Conservation (phyloP, 1,284 basidiomycete genomes). For the Phlebopus sp. region DNA sequence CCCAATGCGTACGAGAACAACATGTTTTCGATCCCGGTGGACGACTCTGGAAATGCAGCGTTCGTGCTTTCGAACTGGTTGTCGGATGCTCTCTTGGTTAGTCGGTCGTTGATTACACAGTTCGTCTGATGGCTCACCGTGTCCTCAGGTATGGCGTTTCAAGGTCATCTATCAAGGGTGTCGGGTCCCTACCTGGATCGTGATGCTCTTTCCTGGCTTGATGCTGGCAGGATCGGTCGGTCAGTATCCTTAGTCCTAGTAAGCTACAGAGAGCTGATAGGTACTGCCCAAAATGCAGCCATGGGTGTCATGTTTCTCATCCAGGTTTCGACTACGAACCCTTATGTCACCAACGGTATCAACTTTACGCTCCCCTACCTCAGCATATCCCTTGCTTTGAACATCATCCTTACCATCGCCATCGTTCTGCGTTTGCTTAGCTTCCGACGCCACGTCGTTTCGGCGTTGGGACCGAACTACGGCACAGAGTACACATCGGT, state of each 20-base stretch:
- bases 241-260: conserved; percentile 1
- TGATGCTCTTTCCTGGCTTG: conserved; percentile 19
- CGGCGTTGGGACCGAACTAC: conserved; percentile 12
- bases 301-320: not conserved
- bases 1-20: conserved; percentile 15
- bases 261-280: not conserved
- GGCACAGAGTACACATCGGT: conserved; percentile 21
- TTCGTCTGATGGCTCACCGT: not conserved
- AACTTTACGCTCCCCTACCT: conserved; percentile 22
- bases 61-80: conserved; percentile 24
- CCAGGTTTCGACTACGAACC: not conserved
- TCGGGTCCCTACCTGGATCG: conserved; percentile 10
- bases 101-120: not conserved
- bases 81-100: conserved; percentile 28
- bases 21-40: conserved; percentile 17
- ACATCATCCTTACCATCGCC: conserved; percentile 23
- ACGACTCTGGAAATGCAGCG: conserved; percentile 8
- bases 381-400: conserved; percentile 18
- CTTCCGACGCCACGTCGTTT: conserved; percentile 4
- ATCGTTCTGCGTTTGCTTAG: conserved; percentile 22
- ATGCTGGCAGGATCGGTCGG: conserved; percentile 13
- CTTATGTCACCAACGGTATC: conserved; percentile 9
- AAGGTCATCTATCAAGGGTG: conserved; percentile 21
- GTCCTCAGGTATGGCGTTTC: conserved; percentile 29
- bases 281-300: not conserved